phyloP scores from a whole-genome alignment of 129 eudicot species.

The Flaveria trinervia region DNA sequence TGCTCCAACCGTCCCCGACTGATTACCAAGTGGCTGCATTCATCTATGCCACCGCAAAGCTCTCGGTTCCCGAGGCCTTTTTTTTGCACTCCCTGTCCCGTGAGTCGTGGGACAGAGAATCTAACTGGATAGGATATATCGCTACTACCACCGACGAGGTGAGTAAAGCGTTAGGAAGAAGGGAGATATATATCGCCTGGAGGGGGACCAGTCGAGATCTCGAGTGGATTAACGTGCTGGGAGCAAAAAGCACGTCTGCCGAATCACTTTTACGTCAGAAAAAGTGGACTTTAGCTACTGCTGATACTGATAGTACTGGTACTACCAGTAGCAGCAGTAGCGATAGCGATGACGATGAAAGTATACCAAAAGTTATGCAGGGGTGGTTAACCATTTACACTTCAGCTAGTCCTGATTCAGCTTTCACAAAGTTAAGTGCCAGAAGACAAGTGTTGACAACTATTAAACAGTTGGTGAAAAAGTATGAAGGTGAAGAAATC shows the following conservation, averaged over 20 bases:
- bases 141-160: conserved; percentile 65
- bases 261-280: conserved; percentile 41
- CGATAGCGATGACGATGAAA: conserved; percentile 42
- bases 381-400: conserved; percentile 84
- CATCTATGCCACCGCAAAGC: conserved; percentile 80
- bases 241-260: conserved; percentile 63
- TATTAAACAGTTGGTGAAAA: conserved; percentile 45
- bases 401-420: conserved; percentile 61
- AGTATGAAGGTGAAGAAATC: conserved; percentile 51
- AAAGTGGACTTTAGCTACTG: not conserved
- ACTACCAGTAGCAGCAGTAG: conserved; percentile 6
- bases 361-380: conserved; percentile 59
- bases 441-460: conserved; percentile 50
- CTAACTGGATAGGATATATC: conserved; percentile 83
- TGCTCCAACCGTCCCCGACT: conserved; percentile 47
- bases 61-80: conserved; percentile 49
- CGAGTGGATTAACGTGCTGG: conserved; percentile 80
- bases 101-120: conserved; percentile 85
- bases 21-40: conserved; percentile 56
- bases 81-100: conserved; percentile 68
- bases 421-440: conserved; percentile 76
- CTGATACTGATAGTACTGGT: not conserved
- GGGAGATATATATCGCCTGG: conserved; percentile 76
- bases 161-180: conserved; percentile 55
- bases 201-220: conserved; percentile 70